phyloP scores from a whole-genome alignment of 2,329 filamentous ascomycete genomes.

The Fusarium sp. region DNA sequence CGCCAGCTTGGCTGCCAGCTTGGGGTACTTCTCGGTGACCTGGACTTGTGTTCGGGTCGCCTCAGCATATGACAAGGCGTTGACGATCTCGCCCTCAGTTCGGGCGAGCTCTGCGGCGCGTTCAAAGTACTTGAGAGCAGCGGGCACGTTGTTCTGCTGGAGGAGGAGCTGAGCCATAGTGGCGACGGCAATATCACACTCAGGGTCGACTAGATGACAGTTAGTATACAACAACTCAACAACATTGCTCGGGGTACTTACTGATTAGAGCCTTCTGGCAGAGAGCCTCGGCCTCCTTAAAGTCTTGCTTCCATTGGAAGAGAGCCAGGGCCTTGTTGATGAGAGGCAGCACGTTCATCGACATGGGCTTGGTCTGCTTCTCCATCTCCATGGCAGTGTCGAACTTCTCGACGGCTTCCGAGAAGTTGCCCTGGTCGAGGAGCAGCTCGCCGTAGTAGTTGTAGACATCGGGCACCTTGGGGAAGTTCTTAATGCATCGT shows the following conservation, averaged over 20 bases:
- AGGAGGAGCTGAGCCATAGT: slow-evolving; percentile 98
- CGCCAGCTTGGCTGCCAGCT: slow-evolving; percentile 77
- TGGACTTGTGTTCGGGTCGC: slow-evolving; percentile 96
- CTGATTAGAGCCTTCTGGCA: slow-evolving; percentile 98
- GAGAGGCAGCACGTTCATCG: slow-evolving; percentile 96
- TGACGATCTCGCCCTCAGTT: slow-evolving; percentile 95
- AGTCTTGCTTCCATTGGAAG: slow-evolving; percentile 99
- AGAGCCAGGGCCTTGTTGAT: slow-evolving; percentile 98
- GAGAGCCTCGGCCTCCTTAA: slow-evolving; percentile 91
- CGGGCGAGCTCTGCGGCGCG: slow-evolving; percentile 92
- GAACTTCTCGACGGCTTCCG: slow-evolving; percentile 97
- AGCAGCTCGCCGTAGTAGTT: slow-evolving; percentile 99
- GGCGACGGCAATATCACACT: slow-evolving; percentile 98
- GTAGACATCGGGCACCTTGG: slow-evolving; percentile 96
- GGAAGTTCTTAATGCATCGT: slow-evolving; percentile 97
- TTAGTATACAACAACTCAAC: slow-evolving; percentile 47
- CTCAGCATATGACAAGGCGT: slow-evolving; percentile 96
- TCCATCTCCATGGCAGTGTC: slow-evolving; percentile 99
- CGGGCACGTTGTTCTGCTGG: slow-evolving; percentile 96
- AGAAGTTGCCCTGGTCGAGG: slow-evolving; percentile 94
- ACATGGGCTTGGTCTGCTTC: slow-evolving; percentile 90
- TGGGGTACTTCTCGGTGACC: slow-evolving; percentile 87
- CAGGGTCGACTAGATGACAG: slow-evolving; percentile 81
- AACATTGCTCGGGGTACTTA: slow-evolving; percentile 62
- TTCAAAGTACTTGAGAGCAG: slow-evolving; percentile 97